phyloP scores from a whole-genome alignment of 345 rosid genomes.

The Populus simonii region DNA sequence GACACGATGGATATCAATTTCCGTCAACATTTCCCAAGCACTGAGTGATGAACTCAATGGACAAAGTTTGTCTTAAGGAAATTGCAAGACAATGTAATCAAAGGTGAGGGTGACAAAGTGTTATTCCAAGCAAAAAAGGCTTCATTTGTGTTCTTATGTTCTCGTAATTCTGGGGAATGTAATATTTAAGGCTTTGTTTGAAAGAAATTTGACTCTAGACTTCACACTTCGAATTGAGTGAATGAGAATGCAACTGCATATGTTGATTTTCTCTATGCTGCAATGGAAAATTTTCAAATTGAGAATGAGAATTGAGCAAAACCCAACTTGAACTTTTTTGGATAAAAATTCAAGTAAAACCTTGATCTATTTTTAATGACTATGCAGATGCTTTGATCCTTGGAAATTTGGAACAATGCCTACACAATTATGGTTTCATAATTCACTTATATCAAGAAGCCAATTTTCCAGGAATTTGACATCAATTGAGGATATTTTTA shows the following conservation, averaged over 20 bases:
- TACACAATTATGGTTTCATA: not conserved
- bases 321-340: not conserved
- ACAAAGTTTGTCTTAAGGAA: not conserved
- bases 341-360: not conserved
- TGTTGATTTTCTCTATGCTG: not conserved
- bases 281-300: not conserved
- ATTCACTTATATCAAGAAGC: not conserved
- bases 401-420: not conserved
- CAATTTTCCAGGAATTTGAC: not conserved
- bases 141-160: not conserved
- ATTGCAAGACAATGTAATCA: not conserved
- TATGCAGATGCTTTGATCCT: not conserved
- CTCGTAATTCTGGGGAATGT: not conserved
- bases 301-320: not conserved
- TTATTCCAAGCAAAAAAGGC: not conserved
- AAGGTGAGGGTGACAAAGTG: not conserved
- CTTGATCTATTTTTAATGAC: not conserved
- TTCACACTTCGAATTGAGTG: not conserved
- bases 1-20: not conserved
- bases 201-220: not conserved
- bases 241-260: not conserved
- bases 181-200: not conserved
- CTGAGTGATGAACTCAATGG: not conserved
- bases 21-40: not conserved
- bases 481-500: conserved; percentile 5